Evolutionary conservation across 1,284 basidiomycete species (phyloP).

Genomic region (Somion occarium): DNA sequence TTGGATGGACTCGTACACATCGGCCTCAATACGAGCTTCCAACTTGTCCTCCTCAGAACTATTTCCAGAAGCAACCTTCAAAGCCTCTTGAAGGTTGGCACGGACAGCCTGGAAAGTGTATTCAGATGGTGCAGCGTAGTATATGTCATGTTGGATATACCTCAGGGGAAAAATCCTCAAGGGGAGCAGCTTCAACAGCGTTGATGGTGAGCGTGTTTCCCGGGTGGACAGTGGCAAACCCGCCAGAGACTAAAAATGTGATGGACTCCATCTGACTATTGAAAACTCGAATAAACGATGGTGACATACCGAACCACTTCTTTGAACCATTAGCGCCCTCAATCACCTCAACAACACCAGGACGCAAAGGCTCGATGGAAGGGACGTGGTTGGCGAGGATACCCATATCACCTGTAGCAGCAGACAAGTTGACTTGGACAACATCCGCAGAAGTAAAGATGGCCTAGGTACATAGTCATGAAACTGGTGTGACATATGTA

Average conservation of each 20-base stretch:
- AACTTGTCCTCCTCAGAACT: constrained; percentile 92
- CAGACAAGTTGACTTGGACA: constrained; percentile 90
- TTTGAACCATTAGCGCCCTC: constrained; percentile 74
- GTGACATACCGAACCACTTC: constrained; percentile 90
- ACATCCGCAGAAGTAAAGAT: constrained; percentile 87
- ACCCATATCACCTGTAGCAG: constrained; percentile 97
- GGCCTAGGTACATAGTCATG: constrained; percentile 45
- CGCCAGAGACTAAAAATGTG: constrained; percentile 86
- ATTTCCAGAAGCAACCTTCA: constrained; percentile 76
- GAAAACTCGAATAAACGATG: constrained; percentile 1
- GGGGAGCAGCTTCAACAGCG: constrained; percentile 92
- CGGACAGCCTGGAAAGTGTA: constrained; percentile 70
- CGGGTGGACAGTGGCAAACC: constrained; percentile 97
- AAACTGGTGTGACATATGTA: constrained; percentile 8
- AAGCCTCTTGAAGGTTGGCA: constrained; percentile 85
- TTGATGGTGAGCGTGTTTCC: constrained; percentile 98
- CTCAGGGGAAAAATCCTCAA: constrained; percentile 89
- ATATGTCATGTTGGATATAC: constrained; percentile 35
- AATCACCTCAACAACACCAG: constrained; percentile 91
- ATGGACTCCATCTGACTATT: neutral
- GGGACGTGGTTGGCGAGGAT: constrained; percentile 96
- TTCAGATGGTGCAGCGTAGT: neutral
- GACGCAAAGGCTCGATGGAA: constrained; percentile 87
- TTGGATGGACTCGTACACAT: constrained; percentile 95
- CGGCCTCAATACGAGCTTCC: constrained; percentile 92